Evolutionary conservation across 371 early-diverging fungal species (phyloP).

Genomic region (Apophysomyces trapeziformis): DNA sequence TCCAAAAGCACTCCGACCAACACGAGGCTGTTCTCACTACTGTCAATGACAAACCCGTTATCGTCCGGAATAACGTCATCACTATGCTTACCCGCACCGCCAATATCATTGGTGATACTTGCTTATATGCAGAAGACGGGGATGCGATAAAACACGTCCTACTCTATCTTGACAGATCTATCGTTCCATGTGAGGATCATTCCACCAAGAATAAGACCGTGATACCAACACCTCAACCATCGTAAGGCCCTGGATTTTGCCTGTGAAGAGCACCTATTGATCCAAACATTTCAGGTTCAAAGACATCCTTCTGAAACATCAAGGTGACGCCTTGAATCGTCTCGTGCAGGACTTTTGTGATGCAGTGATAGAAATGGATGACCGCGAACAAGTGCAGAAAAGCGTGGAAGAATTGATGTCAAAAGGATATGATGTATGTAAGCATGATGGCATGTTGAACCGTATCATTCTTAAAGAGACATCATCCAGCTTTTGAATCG

Average conservation of each 20-base stretch:
- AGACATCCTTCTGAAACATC: neutral
- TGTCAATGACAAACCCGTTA: conserved; percentile 21
- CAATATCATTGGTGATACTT: conserved; percentile 6
- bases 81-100: conserved; percentile 13
- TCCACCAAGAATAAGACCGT: neutral
- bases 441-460: conserved; percentile 3
- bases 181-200: conserved; percentile 3
- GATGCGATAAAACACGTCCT: conserved; percentile 25
- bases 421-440: conserved; percentile 22
- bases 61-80: conserved; percentile 13
- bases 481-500: neutral
- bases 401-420: conserved; percentile 19
- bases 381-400: conserved; percentile 16
- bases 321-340: conserved; percentile 2
- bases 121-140: conserved; percentile 21
- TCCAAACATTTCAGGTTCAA: neutral
- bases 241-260: neutral
- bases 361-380: conserved; percentile 17
- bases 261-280: no score
- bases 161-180: conserved; percentile 25
- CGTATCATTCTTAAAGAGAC: neutral
- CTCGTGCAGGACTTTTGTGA: conserved; percentile 26
- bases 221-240: neutral
- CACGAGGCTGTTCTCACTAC: conserved; percentile 13
- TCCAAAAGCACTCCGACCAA: conserved; percentile 9